Evolutionary conservation across 768 basidiomycete genomes (phyloP).

Genomic region (Chalciporus sphaerocephalus): DNA sequence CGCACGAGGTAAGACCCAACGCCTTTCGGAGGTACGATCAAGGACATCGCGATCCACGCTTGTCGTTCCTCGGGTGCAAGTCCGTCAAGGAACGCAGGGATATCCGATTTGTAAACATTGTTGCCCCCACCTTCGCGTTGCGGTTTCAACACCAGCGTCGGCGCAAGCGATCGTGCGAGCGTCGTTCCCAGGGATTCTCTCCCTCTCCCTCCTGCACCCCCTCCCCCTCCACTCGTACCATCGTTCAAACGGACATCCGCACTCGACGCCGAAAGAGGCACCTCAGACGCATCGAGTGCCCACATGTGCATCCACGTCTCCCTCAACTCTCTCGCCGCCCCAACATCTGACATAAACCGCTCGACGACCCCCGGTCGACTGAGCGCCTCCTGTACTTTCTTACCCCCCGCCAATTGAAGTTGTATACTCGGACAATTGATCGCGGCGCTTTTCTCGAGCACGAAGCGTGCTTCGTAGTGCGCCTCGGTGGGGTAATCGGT

Average conservation of each 20-base stretch:
- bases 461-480: constrained; percentile 70
- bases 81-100: constrained; percentile 67
- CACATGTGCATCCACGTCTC: constrained; percentile 87
- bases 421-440: constrained; percentile 92
- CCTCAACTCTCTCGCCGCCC: constrained; percentile 57
- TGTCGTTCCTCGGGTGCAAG: constrained; percentile 59
- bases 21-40: constrained; percentile 75
- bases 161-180: constrained; percentile 31
- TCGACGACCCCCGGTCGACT: constrained; percentile 70
- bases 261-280: neutral
- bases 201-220: neutral
- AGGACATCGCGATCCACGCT: constrained; percentile 95
- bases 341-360: constrained; percentile 52
- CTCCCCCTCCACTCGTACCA: neutral
- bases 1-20: constrained; percentile 73
- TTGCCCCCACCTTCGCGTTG: constrained; percentile 99
- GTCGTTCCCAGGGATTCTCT: constrained; percentile 19
- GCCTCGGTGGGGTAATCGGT: constrained; percentile 64
- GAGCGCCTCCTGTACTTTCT: constrained; percentile 92
- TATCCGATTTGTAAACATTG: constrained; percentile 84
- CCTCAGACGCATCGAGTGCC: constrained; percentile 48
- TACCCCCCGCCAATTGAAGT: constrained; percentile 91
- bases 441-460: constrained; percentile 75
- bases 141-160: constrained; percentile 82
- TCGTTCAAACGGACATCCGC: neutral